Base-by-base conservation (phyloP, 495 filamentous ascomycete genomes). In the Neurospora sp. region DNA sequence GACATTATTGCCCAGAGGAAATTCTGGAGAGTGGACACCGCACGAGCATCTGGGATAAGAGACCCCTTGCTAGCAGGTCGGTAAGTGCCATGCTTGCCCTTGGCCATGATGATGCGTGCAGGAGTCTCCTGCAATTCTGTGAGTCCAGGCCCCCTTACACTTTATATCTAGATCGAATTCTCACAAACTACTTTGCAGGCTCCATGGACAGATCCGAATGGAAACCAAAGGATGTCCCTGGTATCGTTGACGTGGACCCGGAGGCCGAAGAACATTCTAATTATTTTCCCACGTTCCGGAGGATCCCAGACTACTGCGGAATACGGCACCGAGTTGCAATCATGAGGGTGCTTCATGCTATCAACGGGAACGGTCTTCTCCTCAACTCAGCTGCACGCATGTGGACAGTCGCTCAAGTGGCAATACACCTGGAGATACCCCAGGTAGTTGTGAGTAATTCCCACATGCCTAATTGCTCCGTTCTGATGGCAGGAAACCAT, bases 301-400 rank as follows among this genome's bases (percentile, higher is more conserved):
- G 71, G 31, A 79, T 84, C 14, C 77, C 80, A 2, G 89, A 91
- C 75, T 91, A 91, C 76, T 90, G 88, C 27, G 84, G 84, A 0
- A 81, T 86, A 39, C 86, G 90, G 7, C 90, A 91, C 76, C 83
- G 87, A 10, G 85, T 82, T n/a, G 85, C 85, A 38, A 89, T 91
- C 18, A 83, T 90, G 44, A 84, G 89, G 11, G 79, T 91, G 5
- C 80, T 92, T 14, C 80, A 83, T 72, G 84, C 82, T 38, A 81
- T 91, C 40, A 81, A 87, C 69, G 86, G 85, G 16, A 69, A 84
- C 0, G 80, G 82, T 53, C 81, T 88, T 1, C 78, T 82, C 3
- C 78, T 92, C n/a, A 86, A 91, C 75, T 91, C 89, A 0, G 89
- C 90, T n/a, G 82, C 86, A 44, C 89, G 90, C 37, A 76, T 90